A percentile compares a stretch with the other conserved stretches of the same genome.
These are phyloP conservation scores for Myxozyma geophila DNA, from an alignment of 805 yeast genomes.

Conservation along the genomic window DNA sequence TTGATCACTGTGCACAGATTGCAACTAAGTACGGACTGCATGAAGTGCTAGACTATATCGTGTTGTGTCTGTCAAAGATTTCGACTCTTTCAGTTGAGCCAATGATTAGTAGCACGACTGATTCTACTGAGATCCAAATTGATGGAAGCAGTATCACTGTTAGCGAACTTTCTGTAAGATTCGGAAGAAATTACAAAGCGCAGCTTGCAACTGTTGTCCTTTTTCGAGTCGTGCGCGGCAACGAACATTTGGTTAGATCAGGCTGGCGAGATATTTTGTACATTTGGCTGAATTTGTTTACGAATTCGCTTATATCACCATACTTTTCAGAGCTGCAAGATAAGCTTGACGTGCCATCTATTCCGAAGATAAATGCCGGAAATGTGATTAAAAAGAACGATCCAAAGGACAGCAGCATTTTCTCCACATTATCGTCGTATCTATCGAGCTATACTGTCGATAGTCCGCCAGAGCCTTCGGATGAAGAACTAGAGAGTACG, in stretches of 20 bases:
- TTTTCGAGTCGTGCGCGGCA: conserved; percentile 72
- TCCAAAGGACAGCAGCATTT: conserved; percentile 73
- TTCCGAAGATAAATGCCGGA: conserved; percentile 69
- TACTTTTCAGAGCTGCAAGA: conserved; percentile 59
- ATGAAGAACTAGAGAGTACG: conserved; percentile 88
- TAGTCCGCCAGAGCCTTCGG: conserved; percentile 88
- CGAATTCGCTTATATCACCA: conserved; percentile 66
- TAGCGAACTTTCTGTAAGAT: conserved; percentile 76
- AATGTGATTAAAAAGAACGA: conserved; percentile 64
- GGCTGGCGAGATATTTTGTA: conserved; percentile 67
- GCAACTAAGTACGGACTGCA: conserved; percentile 66
- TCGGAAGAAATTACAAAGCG: conserved; percentile 90
- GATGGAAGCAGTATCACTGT: conserved; percentile 66
- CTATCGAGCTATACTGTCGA: conserved; percentile 79
- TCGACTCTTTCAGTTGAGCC: conserved; percentile 61
- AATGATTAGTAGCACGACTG: conserved; percentile 37
- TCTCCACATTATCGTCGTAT: conserved; percentile 89
- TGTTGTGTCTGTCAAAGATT: conserved; percentile 67
- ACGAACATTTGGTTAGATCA: conserved; percentile 52
- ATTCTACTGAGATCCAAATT: conserved; percentile 51
- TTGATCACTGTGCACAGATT: conserved; percentile 81
- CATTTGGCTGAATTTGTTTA: conserved; percentile 67
- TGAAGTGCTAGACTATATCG: conserved; percentile 64
- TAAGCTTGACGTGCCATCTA: conserved; percentile 54
- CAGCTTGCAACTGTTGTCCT: conserved; percentile 86